Percentiles rank a stretch among this genome's conserved stretches.
phyloP scores from a whole-genome alignment of 345 rosid species.

The Psidium friedrichsthalianum region DNA sequence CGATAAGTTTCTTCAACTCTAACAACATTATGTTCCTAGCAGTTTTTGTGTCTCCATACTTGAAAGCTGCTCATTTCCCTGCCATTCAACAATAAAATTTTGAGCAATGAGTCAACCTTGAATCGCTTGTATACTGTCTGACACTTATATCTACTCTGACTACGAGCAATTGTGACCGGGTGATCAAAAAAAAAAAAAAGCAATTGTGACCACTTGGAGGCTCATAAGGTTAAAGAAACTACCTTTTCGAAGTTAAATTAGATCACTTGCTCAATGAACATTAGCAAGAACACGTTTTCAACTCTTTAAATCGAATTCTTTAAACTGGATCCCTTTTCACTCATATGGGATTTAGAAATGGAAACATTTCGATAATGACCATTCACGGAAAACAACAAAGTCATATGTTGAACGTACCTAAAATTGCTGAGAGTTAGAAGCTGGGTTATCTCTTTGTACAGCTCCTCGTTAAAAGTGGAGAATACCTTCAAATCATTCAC shows the following conservation, averaged over 20 bases:
- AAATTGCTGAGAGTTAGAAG: constrained; percentile 71
- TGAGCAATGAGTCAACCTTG: neutral
- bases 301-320: neutral
- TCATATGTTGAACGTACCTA: constrained; percentile 28
- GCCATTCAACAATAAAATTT: neutral
- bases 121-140: neutral
- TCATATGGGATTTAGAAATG: neutral
- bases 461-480: constrained; percentile 75
- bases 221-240: neutral
- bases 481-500: constrained; percentile 79
- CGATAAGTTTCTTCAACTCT: constrained; percentile 60
- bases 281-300: neutral
- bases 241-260: neutral
- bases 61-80: constrained; percentile 74
- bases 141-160: neutral
- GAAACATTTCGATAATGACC: neutral
- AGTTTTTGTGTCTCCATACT: constrained; percentile 63
- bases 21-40: constrained; percentile 59
- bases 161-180: too few relatives aligned
- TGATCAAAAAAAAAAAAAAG: neutral
- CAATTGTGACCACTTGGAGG: neutral
- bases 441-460: constrained; percentile 86
- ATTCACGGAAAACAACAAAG: neutral
- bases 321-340: neutral
- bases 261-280: neutral